Evolutionary conservation across 306 rosid species (phyloP), one percentile per base, ranked within the genome.

Genomic region (Casuarina glauca): DNA sequence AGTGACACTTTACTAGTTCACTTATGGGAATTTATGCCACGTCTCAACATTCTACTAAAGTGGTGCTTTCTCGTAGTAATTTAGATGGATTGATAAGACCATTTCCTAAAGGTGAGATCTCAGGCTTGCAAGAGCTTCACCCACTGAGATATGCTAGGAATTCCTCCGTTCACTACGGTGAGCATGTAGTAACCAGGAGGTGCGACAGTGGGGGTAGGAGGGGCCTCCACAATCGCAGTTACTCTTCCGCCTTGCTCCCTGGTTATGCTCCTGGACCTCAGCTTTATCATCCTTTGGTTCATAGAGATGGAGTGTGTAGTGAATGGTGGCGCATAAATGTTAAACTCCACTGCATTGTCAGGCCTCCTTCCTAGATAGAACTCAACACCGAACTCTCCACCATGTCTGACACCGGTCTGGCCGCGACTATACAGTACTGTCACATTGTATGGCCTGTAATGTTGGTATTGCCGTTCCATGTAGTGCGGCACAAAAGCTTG

Each of bases 401-500:
- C 93, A 62, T 91, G 86, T 72, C 74, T 80, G 60, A 88, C 77
- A 41, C 85, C 81, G 48, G 36, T 8, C 35, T 10, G 44, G 4
- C 50, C 50, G 1, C 42, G 46, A 4, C 55, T 80, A 16, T 77
- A 72, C 16, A 71, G 70, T 69, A 93, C 46, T 20, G 89, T 86
- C 82, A 93, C 50, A 51, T 89, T 90, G 32, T 35, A 60, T 1
- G 96, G 93, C 78, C 93, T 86, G 70, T 16, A 39, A 32, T 15
- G 9, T 54, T 90, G 83, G 82, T 84, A 82, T 78, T 83, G 74
- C 2, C 20, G 73, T 0, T 84, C 77, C 88, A 87, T 80, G 63
- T 94, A 89, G 61, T 84, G 74, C 9, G 97, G 98, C 79, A 87
- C 77, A 79, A 88, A 94, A 69, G 97, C 95, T 87, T 94, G 92